These are phyloP conservation scores for Gossypium longicalyx DNA, from an alignment of 345 rosid genomes.

Conservation along the genomic window DNA sequence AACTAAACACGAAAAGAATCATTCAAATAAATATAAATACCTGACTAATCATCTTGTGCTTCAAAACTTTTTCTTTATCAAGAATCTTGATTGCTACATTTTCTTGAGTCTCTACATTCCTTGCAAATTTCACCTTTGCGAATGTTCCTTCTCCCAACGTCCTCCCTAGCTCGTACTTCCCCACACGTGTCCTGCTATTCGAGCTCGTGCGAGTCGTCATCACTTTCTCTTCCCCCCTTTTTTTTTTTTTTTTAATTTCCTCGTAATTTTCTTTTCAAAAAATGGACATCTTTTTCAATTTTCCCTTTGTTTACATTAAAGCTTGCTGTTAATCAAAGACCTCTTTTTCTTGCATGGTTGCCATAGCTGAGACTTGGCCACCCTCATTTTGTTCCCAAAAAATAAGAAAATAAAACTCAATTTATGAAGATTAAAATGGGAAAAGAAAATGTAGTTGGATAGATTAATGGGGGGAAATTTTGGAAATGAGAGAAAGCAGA, in stretches of 20 bases:
- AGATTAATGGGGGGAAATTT: neutral
- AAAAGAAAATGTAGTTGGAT: neutral
- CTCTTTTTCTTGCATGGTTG: slow-evolving; percentile 99
- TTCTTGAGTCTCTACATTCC: slow-evolving; percentile 62
- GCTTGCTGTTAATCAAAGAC: slow-evolving; percentile 31
- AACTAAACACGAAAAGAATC: neutral
- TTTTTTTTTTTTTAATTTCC: neutral
- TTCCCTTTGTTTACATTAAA: neutral
- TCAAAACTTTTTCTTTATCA: slow-evolving; percentile 82
- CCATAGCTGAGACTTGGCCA: slow-evolving; percentile 91
- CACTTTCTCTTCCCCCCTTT: neutral
- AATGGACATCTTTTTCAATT: too few relatives aligned
- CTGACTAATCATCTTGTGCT: slow-evolving; percentile 91
- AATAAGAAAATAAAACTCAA: neutral
- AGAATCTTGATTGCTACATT: slow-evolving; percentile 86
- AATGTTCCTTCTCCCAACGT: slow-evolving; percentile 94
- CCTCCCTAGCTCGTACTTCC: slow-evolving; percentile 89
- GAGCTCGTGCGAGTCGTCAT: slow-evolving; percentile 46
- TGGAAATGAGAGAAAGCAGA: neutral
- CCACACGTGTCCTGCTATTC: slow-evolving; percentile 73
- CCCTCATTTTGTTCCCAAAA: slow-evolving; percentile 36
- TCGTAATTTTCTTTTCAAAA: neutral
- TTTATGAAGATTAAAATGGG: neutral
- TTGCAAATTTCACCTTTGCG: slow-evolving; percentile 95
- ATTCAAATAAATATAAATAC: slow-evolving; percentile 25